Evolutionary conservation across 176 grass and related monocot genomes (phyloP), one percentile per base, ranked within the genome.

Genomic region (Aegilops umbellulata): DNA sequence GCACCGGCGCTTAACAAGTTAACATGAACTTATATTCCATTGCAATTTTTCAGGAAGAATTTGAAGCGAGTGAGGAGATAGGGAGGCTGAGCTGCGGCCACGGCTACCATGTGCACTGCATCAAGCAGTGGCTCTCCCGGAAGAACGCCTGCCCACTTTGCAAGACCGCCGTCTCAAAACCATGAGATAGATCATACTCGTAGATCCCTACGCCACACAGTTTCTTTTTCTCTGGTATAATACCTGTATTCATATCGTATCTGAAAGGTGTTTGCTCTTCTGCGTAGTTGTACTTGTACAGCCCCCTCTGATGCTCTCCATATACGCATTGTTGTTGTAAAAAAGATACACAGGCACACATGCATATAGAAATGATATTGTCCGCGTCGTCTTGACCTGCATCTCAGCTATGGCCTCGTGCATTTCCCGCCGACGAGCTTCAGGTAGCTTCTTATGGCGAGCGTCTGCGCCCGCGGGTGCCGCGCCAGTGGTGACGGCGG

Each of bases 141-240:
- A 98, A 98, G 92, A 98, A 98, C 65, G 86, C 92, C 55, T 95
- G 97, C 82, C 97, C 97, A 3, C 86, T 98, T 65, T 98, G 97
- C 92, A 98, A 98, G 82, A 67, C 78, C 14, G 65, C 85, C 60
- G 87, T 93, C 27, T 87, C 92, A 65, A 94, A 90, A 69, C 41
- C 79, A 57, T 95, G 90, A 85, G 80, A 34, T 19, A 61, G 22
- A 17, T 42, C 41, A 42, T n/a, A n/a, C n/a, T n/a, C n/a, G 2
- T 41, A 42, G 10, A 42, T 42, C 10, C 41, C 10, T 12, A 44
- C 42, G 42, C 42, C 42, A 9, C 53, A 12, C 4, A 41, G 29
- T 8, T 46, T 20, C 2, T 53, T 41, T 53, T 25, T 74, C 41
- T 11, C 73, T 23, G 5, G 39, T 66, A 66, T 3, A 80, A 55